Evolutionary conservation across 768 basidiomycete genomes (phyloP).

Genomic region (Boletus barrowsii): DNA sequence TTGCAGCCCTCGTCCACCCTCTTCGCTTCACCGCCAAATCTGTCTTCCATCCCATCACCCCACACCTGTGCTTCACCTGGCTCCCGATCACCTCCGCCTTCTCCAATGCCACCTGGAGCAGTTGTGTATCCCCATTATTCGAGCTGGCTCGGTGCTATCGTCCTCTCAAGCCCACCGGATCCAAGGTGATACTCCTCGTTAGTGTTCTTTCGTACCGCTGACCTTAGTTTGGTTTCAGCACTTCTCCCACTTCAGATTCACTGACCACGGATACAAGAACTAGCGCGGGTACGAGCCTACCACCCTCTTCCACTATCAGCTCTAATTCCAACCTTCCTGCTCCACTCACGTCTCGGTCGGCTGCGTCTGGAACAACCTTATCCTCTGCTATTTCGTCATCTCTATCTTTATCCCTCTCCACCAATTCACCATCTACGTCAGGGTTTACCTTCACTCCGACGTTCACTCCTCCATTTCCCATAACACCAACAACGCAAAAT

Average conservation of each 20-base stretch:
- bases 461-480: neutral
- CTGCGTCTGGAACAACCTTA: constrained; percentile 1
- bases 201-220: neutral
- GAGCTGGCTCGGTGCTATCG: neutral
- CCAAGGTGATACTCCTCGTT: constrained; percentile 10
- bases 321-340: constrained; percentile 19
- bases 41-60: constrained; percentile 1
- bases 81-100: constrained; percentile 1
- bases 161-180: neutral
- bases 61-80: neutral
- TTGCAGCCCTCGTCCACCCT: constrained; percentile 20
- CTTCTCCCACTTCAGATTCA: neutral
- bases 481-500: neutral
- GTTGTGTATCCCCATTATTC: neutral
- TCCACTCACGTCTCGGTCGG: neutral
- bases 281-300: constrained; percentile 20
- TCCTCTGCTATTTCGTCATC: neutral
- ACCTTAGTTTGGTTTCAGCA: constrained; percentile 3
- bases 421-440: neutral
- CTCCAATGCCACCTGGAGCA: constrained; percentile 4
- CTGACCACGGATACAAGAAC: constrained; percentile 4
- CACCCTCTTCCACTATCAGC: constrained; percentile 3
- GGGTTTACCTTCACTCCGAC: neutral
- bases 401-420: neutral
- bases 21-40: constrained; percentile 7